Base-by-base conservation (phyloP, 805 yeast genomes). In the Pichia paraexigua region DNA sequence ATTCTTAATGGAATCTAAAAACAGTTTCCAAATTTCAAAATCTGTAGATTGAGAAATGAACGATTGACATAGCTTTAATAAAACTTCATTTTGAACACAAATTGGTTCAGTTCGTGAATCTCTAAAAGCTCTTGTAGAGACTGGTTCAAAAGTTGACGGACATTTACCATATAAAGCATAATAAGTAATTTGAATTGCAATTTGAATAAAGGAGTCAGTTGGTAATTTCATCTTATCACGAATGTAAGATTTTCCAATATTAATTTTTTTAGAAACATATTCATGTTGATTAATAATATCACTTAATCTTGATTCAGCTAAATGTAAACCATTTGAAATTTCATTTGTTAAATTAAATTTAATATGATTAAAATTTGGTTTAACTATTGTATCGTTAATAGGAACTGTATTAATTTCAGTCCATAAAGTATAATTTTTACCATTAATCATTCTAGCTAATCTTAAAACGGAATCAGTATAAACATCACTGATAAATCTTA, bases 61-160 rank as follows among this genome's bases (percentile, higher is more conserved):
- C 1, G 75, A 59, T 62, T 84, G 89, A 48, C 85, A 85, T 53
- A 78, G 68, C 55, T 73, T 68, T 47, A 74, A 62, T 52, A 78
- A 67, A 25, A 66, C 56, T 20, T 78, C 82, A 57, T 76, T 79
- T 60, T 85, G 92, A 41, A 85, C 72, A 24, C 86, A 79, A 42
- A 85, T 72, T 22, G 85, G 74, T 55, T 85, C 88, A 0, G 90
- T 83, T 58, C 95, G 75, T 6, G 90, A 75, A 62, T 82, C 82
- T 54, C 72, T 73, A 65, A 84, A 86, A 53, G 73, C 73, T 53
- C 95, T 71, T 1, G 91, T 85, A 6, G 90, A 81, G 27, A 79
- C 76, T 4, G 83, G 83, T 53, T 69, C 73, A 49, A 62, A 55
- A 4, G 72, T 54, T 7, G 71, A 60, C 15, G 67, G 63, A 39